A percentile compares a stretch with the other conserved stretches of the same genome.
phyloP scores from a whole-genome alignment of 2,329 filamentous ascomycete genomes.

The Elsinoe fawcettii region DNA sequence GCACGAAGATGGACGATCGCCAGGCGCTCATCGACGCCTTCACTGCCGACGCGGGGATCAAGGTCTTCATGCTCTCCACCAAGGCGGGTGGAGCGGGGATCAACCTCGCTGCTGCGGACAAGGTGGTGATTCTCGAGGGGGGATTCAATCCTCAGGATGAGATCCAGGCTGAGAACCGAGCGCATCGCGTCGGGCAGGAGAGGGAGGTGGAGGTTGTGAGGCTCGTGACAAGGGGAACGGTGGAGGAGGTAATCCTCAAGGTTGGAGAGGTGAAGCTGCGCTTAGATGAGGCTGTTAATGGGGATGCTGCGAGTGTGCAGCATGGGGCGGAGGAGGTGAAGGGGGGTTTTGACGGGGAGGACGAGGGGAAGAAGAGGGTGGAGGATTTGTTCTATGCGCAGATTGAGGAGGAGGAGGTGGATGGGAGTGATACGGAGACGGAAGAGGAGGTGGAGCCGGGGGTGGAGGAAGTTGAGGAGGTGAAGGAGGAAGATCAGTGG shows the following conservation, averaged over 20 bases:
- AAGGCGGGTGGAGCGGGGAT: conserved; percentile 95
- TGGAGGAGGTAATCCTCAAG: conserved; percentile 89
- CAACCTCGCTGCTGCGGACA: conserved; percentile 91
- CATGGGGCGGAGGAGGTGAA: neutral
- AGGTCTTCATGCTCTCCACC: conserved; percentile 87
- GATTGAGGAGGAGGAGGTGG: neutral
- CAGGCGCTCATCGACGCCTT: conserved; percentile 86
- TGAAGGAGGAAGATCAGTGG: neutral
- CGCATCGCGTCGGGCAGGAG: conserved; percentile 87
- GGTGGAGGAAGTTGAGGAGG: neutral
- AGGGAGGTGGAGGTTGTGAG: conserved; percentile 84
- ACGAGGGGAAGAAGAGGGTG: conserved; percentile 5
- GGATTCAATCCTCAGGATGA: conserved; percentile 98
- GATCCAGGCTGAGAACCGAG: conserved; percentile 94
- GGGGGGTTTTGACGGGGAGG: neutral
- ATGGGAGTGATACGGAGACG: neutral
- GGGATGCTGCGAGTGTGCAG: neutral
- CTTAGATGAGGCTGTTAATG: conserved; percentile 53
- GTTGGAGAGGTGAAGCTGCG: conserved; percentile 89
- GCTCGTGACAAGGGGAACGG: conserved; percentile 70
- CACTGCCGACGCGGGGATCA: conserved; percentile 65
- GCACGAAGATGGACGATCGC: conserved; percentile 70
- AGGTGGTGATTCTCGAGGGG: conserved; percentile 94
- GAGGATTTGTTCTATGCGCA: neutral
- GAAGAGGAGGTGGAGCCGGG: neutral